Evolutionary conservation across 2,329 filamentous ascomycete genomes (phyloP), one percentile per base, ranked within the genome.

Genomic region (Sphaceloma murrayae): DNA sequence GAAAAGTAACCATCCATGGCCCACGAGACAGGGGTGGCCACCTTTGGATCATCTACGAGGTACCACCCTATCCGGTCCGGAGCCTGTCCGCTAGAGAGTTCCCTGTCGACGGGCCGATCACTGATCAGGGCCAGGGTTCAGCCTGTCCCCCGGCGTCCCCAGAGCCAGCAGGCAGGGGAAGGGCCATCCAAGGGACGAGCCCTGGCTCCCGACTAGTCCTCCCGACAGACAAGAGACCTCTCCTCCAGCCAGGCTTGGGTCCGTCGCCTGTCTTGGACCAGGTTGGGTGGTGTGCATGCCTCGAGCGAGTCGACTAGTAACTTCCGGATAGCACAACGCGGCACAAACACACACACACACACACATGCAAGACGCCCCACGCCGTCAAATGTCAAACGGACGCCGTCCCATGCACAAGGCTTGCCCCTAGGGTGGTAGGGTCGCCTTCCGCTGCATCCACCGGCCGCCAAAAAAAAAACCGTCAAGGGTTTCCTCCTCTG

Each of bases 301-400:
- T n/a, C n/a, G n/a, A n/a, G n/a, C n/a, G n/a, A n/a, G n/a, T 10
- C n/a, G 22, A 11, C 24, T 27, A 19, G 27, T 22, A 14, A 18
- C n/a, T 17, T 27, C 6, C 13, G 11, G 22, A 33, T 13, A 43
- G 29, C 40, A 33, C 17, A 29, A 34, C 30, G 40, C 30, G 40
- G 27, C 18, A 32, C 11, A 32, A 43, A 43, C 29, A 32, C n/a
- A n/a, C n/a, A n/a, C n/a, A n/a, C n/a, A n/a, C n/a, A n/a, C n/a
- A n/a, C n/a, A 18, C n/a, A 34, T 43, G 40, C 40, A 43, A n/a
- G 40, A 32, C 40, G 40, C 40, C 40, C 29, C 31, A 32, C 40
- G 40, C 40, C 40, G 40, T 45, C 42, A 45, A 45, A 45, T 34
- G 42, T 45, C 42, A 36, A 45, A 45, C 42, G 42, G 42, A 17